phyloP scores from a whole-genome alignment of 768 basidiomycete species.

The Macrocybe gigantea region DNA sequence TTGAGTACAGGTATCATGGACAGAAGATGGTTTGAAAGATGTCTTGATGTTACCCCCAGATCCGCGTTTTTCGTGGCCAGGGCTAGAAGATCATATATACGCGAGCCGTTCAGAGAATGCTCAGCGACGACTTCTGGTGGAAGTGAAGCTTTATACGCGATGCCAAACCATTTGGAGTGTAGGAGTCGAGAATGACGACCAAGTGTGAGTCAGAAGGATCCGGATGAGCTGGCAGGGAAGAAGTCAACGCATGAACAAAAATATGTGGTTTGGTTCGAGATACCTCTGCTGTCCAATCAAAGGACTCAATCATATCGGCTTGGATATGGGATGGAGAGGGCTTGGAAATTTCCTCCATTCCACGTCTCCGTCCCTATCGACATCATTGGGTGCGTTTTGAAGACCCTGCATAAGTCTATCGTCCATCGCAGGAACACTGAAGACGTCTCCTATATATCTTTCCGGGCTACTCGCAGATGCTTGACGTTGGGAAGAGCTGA shows the following conservation, averaged over 20 bases:
- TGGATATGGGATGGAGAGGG: constrained; percentile 2
- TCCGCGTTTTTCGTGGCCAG: constrained; percentile 24
- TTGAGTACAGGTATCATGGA: constrained; percentile 33
- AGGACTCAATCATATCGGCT: constrained; percentile 26
- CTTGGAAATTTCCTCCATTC: too few relatives aligned
- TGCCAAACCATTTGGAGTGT: constrained; percentile 52
- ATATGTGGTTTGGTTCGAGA: constrained; percentile 5
- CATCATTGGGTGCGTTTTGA: too few relatives aligned
- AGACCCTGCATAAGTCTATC: constrained; percentile 13
- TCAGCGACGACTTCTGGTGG: constrained; percentile 11
- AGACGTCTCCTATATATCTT: constrained; percentile 13
- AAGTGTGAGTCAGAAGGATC: constrained; percentile 53
- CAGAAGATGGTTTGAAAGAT: constrained; percentile 30
- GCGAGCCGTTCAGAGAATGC: constrained; percentile 34
- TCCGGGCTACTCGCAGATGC: constrained; percentile 16
- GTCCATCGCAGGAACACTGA: constrained; percentile 29
- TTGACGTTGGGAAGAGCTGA: constrained; percentile 4
- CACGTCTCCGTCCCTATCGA: too few relatives aligned
- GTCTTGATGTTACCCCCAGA: constrained; percentile 22
- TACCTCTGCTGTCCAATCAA: constrained; percentile 57
- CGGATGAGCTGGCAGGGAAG: constrained; percentile 43
- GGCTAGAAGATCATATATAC: constrained; percentile 41
- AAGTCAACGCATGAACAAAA: neutral
- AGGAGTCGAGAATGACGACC: constrained; percentile 26
- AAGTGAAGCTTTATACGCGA: constrained; percentile 12